Base-by-base conservation (phyloP, 306 rosid genomes). In the Argentina anserina region DNA sequence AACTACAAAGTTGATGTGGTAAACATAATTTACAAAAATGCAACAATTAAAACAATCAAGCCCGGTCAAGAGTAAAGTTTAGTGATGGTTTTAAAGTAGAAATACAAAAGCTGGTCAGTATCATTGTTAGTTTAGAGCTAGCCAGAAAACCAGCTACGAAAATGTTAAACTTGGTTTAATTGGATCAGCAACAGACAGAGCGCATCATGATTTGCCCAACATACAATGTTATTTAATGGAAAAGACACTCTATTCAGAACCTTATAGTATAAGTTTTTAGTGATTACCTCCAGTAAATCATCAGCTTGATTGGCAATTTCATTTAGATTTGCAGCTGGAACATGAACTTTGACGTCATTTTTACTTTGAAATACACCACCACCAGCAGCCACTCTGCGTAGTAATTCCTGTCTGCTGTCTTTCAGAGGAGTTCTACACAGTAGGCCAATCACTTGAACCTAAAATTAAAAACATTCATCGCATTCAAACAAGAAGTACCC, bases 301-400 rank as follows among this genome's bases (percentile, higher is more conserved):
- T 93, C 98, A 55, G 98, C 96, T 79, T 93, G 98, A 80, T 93
- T 93, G 49, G 97, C 97, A 73, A 93, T 90, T 68, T 93, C 97
- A 67, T 93, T 89, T 42, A 90, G 87, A 82, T 93, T 93, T 84
- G 94, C 94, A 65, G 82, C 90, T 1, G 98, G 98, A 78, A 93
- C 84, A 74, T 90, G 98, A 79, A 90, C 65, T 81, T 84, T 86
- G 61, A 87, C 74, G 43, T 83, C 90, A 69, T 86, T 81, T 73
- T 89, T 66, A 23, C 87, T 88, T 81, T 87, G 80, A 76, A 93
- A 93, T 34, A 39, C 79, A 20, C 98, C 98, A 49, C 98, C 98
- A 26, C 97, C 98, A 52, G 87, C 93, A 66, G 98, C 98, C 67
- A 90, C 98, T 78, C 97, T 88, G 47, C 96, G 93, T 52, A 93